Percentiles rank a stretch among this genome's conserved stretches.
phyloP scores from a whole-genome alignment of 495 filamentous ascomycete species.

The Recurvomyces mirabilis region DNA sequence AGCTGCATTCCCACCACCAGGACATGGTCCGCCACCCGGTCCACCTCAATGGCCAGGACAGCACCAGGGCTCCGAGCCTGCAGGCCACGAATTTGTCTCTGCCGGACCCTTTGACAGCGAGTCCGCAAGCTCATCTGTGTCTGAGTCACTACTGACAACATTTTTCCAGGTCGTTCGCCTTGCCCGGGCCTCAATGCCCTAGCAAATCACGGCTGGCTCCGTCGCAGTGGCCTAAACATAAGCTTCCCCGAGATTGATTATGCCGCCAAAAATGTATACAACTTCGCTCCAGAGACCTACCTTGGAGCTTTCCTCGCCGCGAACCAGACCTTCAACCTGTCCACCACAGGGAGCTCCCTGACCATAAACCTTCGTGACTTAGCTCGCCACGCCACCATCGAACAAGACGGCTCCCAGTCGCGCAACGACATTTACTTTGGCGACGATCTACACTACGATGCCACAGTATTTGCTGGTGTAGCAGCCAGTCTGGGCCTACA shows the following conservation, averaged over 20 bases:
- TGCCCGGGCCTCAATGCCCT: constrained; percentile 22
- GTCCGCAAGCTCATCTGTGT: not conserved
- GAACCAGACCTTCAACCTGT: constrained; percentile 1
- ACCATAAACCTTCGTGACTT: constrained; percentile 1
- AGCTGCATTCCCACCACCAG: too few relatives aligned
- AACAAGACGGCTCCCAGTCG: not conserved
- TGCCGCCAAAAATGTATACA: not conserved
- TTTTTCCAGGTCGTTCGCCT: constrained; percentile 12
- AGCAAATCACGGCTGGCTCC: constrained; percentile 22
- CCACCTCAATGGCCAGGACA: too few relatives aligned
- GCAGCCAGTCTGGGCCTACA: not conserved
- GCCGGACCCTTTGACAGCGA: not conserved
- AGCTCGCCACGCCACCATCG: not conserved
- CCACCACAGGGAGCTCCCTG: not conserved
- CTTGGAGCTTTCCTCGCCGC: not conserved
- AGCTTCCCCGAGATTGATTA: constrained; percentile 21
- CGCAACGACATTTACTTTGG: constrained; percentile 2
- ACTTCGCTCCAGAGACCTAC: not conserved
- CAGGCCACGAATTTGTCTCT: not conserved
- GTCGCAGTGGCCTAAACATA: constrained; percentile 31
- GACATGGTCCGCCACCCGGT: too few relatives aligned
- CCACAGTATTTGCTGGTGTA: not conserved
- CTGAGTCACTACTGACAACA: not conserved
- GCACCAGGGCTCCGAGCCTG: too few relatives aligned
- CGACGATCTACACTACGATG: constrained; percentile 1